Percentiles rank a stretch among this genome's conserved stretches.
Evolutionary conservation across 2,329 filamentous ascomycete genomes (phyloP).

Genomic region (Rhinocladiella similis): DNA sequence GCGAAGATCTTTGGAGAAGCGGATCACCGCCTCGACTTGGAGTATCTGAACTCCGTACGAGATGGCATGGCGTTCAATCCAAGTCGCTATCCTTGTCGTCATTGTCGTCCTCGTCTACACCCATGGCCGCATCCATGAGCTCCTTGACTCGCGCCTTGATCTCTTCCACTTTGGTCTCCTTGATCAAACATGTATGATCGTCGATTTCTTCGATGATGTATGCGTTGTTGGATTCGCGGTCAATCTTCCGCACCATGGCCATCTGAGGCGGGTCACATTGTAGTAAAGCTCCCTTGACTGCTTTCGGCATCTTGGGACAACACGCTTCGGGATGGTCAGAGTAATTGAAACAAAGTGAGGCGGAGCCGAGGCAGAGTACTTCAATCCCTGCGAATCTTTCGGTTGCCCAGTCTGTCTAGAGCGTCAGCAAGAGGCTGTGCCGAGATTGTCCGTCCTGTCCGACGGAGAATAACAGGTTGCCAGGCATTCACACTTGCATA

Average conservation of each 20-base stretch:
- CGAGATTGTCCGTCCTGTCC: too few species aligned
- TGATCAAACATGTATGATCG: slow-evolving; percentile 30
- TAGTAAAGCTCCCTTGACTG: slow-evolving; percentile 30
- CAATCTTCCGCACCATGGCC: slow-evolving; percentile 32
- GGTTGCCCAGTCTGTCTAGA: too few species aligned
- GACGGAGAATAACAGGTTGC: too few species aligned
- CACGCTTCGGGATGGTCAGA: not conserved
- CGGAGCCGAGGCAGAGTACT: not conserved
- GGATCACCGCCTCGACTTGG: too few species aligned
- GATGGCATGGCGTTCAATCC: slow-evolving; percentile 17
- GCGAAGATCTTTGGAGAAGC: too few species aligned
- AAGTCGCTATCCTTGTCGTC: slow-evolving; percentile 32
- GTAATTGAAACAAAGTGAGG: not conserved
- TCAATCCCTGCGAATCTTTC: not conserved
- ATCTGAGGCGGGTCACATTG: slow-evolving; percentile 33
- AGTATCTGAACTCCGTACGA: not conserved
- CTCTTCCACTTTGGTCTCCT: slow-evolving; percentile 32
- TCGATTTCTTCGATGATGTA: slow-evolving; percentile 33
- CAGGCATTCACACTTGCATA: too few species aligned
- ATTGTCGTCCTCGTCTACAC: slow-evolving; percentile 27
- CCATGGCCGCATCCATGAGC: slow-evolving; percentile 32
- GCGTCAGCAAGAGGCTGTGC: too few species aligned
- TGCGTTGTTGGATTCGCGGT: slow-evolving; percentile 27
- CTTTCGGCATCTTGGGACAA: slow-evolving; percentile 26
- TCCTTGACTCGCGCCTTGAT: slow-evolving; percentile 30